These are phyloP conservation scores for Acacia concinna DNA, from an alignment of 331 rosid genomes.

Conservation along the genomic window DNA sequence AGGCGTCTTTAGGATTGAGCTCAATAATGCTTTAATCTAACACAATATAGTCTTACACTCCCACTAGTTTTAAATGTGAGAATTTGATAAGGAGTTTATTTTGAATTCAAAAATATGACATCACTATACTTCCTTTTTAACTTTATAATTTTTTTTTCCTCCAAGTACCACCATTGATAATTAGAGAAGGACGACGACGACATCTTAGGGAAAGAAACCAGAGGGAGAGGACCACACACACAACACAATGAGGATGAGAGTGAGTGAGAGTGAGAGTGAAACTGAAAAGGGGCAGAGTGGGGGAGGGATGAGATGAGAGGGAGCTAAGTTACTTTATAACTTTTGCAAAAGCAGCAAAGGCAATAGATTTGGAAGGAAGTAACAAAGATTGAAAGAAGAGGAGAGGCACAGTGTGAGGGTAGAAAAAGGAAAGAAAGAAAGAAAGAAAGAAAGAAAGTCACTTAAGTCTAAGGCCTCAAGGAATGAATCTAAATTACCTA, in stretches of 20 bases:
- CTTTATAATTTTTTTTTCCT: too few species aligned
- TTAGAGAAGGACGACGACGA: too few species aligned
- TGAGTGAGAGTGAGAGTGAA: slow-evolving; percentile 2
- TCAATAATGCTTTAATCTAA: background rate
- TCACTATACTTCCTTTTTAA: too few species aligned
- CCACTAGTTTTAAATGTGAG: too few species aligned
- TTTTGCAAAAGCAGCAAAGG: slow-evolving; percentile 45
- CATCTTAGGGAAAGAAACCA: too few species aligned
- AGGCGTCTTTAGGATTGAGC: too few species aligned
- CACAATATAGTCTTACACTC: background rate
- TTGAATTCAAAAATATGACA: too few species aligned
- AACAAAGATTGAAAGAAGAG: slow-evolving; percentile 23
- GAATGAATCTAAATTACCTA: too few species aligned
- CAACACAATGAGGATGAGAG: background rate
- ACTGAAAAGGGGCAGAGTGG: slow-evolving; percentile 31
- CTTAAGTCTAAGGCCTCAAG: too few species aligned
- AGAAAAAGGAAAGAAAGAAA: too few species aligned
- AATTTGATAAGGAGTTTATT: background rate
- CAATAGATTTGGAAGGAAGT: slow-evolving; percentile 26
- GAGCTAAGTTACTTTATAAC: slow-evolving; percentile 24
- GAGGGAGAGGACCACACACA: slow-evolving; percentile 15
- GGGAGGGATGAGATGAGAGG: background rate
- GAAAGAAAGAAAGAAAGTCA: background rate
- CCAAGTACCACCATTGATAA: too few species aligned
- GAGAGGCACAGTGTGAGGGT: slow-evolving; percentile 31